Percentiles rank a stretch among this genome's conserved stretches.
These are phyloP conservation scores for Dactylellina leptospora DNA, from an alignment of 2,329 filamentous ascomycete species.

Conservation along the genomic window DNA sequence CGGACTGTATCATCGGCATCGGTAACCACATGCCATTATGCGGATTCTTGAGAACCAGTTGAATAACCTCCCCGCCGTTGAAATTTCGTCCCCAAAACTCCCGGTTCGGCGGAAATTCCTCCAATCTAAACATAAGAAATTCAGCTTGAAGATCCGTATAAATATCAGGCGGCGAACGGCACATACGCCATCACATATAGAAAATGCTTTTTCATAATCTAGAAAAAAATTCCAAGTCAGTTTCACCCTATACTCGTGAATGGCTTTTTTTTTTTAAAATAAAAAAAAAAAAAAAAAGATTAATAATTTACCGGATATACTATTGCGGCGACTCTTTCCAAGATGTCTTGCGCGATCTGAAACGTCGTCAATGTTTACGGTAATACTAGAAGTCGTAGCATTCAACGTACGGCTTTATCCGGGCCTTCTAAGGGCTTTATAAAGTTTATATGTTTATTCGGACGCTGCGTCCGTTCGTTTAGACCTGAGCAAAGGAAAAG, in stretches of 20 bases:
- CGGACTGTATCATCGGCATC: conserved; percentile 64
- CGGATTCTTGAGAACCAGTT: conserved; percentile 78
- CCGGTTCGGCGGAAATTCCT: conserved; percentile 81
- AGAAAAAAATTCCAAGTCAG: background rate
- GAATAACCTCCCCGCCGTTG: conserved; percentile 86
- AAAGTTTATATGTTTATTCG: conserved; percentile 82
- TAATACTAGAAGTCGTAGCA: background rate
- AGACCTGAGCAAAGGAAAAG: conserved; percentile 60
- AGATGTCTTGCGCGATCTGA: conserved; percentile 71
- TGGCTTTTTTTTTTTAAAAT: background rate
- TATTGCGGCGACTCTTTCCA: conserved; percentile 78
- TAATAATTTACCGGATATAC: conserved; percentile 69
- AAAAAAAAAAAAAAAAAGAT: background rate
- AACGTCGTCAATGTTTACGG: background rate
- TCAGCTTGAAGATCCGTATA: conserved; percentile 61
- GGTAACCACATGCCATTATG: conserved; percentile 76
- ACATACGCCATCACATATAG: conserved; percentile 69
- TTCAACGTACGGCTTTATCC: conserved; percentile 63
- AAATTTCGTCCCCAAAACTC: conserved; percentile 75
- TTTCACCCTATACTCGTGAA: background rate
- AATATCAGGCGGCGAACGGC: background rate
- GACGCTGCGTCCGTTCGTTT: conserved; percentile 77
- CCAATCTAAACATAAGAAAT: conserved; percentile 66
- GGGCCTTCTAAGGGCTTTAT: conserved; percentile 79
- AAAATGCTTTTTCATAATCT: conserved; percentile 72